A percentile compares a stretch with the other conserved stretches of the same genome.
Evolutionary conservation across 2,329 filamentous ascomycete genomes (phyloP).

Genomic region (Colletotrichum destructivum): DNA sequence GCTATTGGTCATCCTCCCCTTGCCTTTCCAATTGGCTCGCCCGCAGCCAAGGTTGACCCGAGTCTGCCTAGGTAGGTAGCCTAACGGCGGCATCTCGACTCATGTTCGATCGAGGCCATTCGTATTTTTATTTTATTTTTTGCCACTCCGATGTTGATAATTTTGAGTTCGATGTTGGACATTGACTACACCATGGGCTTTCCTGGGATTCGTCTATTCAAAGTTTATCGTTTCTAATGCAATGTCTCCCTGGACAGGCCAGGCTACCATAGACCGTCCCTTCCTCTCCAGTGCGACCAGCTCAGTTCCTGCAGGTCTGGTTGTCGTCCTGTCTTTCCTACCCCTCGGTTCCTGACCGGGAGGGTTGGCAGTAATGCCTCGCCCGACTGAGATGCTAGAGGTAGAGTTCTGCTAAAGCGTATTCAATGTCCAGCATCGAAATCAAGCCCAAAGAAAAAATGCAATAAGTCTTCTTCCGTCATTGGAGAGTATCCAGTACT

Average conservation of each 20-base stretch:
- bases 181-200: background rate
- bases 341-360: constrained; percentile 28
- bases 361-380: constrained; percentile 5
- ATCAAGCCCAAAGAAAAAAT: background rate
- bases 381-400: constrained; percentile 32
- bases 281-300: constrained; percentile 17
- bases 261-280: background rate
- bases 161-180: background rate
- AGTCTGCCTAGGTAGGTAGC: constrained; percentile 23
- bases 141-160: constrained; percentile 5
- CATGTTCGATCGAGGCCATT: constrained; percentile 13
- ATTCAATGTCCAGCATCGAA: constrained; percentile 23
- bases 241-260: background rate
- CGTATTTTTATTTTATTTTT: constrained; percentile 8
- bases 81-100: constrained; percentile 23
- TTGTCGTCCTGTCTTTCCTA: constrained; percentile 17
- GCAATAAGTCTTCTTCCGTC: background rate
- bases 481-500: constrained; percentile 8
- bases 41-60: background rate
- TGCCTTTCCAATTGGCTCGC: background rate
- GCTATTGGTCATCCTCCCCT: background rate
- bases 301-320: constrained; percentile 37
- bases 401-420: constrained; percentile 6
- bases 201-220: background rate
- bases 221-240: constrained; percentile 4